Evolutionary conservation across 371 early-diverging fungal genomes (phyloP), one percentile per base, ranked within the genome.

Genomic region (Entomophthora muscae): DNA sequence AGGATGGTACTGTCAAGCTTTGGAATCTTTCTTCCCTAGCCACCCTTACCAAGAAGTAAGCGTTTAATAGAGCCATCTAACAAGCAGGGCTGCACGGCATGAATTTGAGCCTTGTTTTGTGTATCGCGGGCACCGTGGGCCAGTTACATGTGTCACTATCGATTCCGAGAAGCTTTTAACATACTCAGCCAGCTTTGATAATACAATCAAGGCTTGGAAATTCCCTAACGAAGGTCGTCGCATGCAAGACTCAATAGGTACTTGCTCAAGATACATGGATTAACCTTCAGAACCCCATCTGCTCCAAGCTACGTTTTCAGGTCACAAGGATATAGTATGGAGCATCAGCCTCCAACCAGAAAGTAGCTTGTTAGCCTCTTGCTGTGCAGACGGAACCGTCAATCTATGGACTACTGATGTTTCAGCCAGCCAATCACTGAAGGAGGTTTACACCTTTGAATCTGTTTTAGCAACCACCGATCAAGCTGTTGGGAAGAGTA

Each of bases 241-340:
- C 22, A 22, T 42, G 17, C 33, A 30, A 10, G 61, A 51, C 42
- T 26, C 61, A 26, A 61, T 42, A 32, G 63, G 52, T 2, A 29
- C 57, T 7, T 71, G 72, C 56, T 67, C 27, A 26, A 10, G 5
- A 3, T 17, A 10, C 42, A 17, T 26, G 3, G 24, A 10, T 55
- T 26, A 55, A 55, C n/a, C 21, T 55, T 5, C 63, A 83, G 84
- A 82, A 66, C 72, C 81, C 32, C 75, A 77, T 0, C 53, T 83
- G 22, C 73, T 78, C 28, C 65, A 76, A 17, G 75, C 82, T 7
- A 82, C 81, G 0, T 85, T 78, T 64, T 77, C 85, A 13, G 90
- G 89, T 0, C 91, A 91, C 67, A 84, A 88, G 0, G 90, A 91
- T 68, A 80, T 82, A 1, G 80, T 93, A 17, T 93, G 94, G 94